Percentiles rank a stretch among this genome's conserved stretches.
Conservation (phyloP, 495 filamentous ascomycete genomes). For the Xylaria grammica region DNA sequence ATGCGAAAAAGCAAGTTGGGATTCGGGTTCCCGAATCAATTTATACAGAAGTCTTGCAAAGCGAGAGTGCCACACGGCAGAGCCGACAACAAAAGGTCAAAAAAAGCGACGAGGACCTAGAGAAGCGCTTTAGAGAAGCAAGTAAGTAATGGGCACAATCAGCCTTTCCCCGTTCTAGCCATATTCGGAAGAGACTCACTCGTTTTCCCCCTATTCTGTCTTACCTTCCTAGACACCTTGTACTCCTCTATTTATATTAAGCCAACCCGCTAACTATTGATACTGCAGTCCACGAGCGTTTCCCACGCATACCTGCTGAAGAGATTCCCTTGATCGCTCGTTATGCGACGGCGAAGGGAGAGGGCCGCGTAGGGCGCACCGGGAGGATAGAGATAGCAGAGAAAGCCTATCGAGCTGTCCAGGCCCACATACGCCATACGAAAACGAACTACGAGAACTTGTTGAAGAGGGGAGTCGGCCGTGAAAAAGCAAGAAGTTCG, state of each 20-base stretch:
- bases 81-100: slow-evolving; percentile 32
- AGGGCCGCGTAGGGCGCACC: slow-evolving; percentile 43
- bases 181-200: neutral
- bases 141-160: neutral
- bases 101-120: slow-evolving; percentile 35
- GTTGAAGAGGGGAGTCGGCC: slow-evolving; percentile 22
- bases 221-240: neutral
- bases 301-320: slow-evolving; percentile 34
- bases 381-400: slow-evolving; percentile 31
- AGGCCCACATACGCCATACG: slow-evolving; percentile 45
- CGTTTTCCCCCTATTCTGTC: neutral
- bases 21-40: slow-evolving; percentile 45
- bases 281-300: slow-evolving; percentile 32
- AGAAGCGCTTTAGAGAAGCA: slow-evolving; percentile 23
- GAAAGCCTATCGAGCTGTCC: slow-evolving; percentile 42
- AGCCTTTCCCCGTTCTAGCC: neutral
- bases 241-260: neutral
- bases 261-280: neutral
- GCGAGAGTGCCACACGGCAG: slow-evolving; percentile 33
- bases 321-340: slow-evolving; percentile 30
- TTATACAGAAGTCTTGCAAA: slow-evolving; percentile 29
- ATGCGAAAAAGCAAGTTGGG: slow-evolving; percentile 33
- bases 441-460: slow-evolving; percentile 46
- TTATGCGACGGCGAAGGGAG: slow-evolving; percentile 39
- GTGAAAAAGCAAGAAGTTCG: slow-evolving; percentile 27